phyloP scores from a whole-genome alignment of 306 rosid species.

The Sphenostylis stenocarpa region DNA sequence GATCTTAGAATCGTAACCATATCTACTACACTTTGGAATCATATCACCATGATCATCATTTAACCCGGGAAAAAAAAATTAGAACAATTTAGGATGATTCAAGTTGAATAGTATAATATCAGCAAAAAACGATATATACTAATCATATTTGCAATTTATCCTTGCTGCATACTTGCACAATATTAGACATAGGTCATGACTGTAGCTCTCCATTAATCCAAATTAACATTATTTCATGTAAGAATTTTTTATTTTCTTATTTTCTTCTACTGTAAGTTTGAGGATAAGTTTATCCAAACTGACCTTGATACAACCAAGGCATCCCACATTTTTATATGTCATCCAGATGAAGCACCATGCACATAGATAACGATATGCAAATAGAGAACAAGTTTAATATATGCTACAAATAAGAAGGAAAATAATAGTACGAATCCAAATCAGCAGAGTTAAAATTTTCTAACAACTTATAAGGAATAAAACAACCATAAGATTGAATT shows the following conservation, averaged over 20 bases:
- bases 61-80: not conserved
- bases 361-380: not conserved
- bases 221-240: not conserved
- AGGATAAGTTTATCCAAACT: not conserved
- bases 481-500: not conserved
- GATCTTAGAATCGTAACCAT: conserved; percentile 25
- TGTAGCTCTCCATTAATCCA: not conserved
- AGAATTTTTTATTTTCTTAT: not conserved
- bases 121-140: not conserved
- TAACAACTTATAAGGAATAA: not conserved
- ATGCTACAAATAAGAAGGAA: not conserved
- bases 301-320: not conserved
- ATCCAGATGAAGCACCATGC: not conserved
- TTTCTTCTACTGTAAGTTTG: not conserved
- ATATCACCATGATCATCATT: conserved; percentile 15
- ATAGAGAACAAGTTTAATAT: not conserved
- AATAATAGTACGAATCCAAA: not conserved
- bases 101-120: not conserved
- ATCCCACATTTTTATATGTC: not conserved
- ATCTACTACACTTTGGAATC: conserved; percentile 18
- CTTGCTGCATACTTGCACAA: not conserved
- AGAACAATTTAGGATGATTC: not conserved
- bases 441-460: not conserved
- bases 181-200: not conserved
- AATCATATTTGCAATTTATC: not conserved